These are phyloP conservation scores for Cryphonectria naterciae DNA, from an alignment of 2,329 filamentous ascomycete species.

Conservation along the genomic window DNA sequence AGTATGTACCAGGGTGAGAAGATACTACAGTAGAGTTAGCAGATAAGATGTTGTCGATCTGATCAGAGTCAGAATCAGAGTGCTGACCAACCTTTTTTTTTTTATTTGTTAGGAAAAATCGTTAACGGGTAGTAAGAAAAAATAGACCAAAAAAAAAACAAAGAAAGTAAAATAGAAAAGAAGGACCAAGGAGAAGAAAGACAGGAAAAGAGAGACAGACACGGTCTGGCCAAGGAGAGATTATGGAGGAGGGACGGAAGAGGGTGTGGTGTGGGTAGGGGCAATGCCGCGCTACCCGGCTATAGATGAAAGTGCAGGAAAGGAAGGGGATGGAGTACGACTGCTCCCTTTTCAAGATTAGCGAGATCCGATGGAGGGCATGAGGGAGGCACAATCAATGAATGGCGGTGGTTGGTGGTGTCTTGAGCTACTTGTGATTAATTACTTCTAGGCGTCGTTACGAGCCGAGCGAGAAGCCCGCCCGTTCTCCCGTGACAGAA, in stretches of 20 bases:
- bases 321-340: background rate
- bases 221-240: background rate
- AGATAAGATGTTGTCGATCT: background rate
- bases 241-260: background rate
- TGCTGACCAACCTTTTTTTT: background rate
- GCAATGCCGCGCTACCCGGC: background rate
- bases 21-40: too few relatives aligned
- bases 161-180: background rate
- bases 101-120: too few relatives aligned
- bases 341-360: background rate
- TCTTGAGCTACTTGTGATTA: too few relatives aligned
- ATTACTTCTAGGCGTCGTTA: too few relatives aligned
- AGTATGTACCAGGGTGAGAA: background rate
- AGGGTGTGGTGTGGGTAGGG: too few relatives aligned
- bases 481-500: background rate
- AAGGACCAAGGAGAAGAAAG: too few relatives aligned
- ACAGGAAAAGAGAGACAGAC: too few relatives aligned
- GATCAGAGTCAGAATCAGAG: background rate
- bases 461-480: too few relatives aligned
- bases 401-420: background rate
- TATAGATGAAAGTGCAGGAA: background rate
- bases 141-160: background rate
- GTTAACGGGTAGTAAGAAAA: background rate
- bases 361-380: background rate
- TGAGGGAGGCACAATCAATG: background rate